These are phyloP conservation scores for Pseudogymnoascus sp. DNA, from an alignment of 2,329 filamentous ascomycete genomes.

Conservation along the genomic window DNA sequence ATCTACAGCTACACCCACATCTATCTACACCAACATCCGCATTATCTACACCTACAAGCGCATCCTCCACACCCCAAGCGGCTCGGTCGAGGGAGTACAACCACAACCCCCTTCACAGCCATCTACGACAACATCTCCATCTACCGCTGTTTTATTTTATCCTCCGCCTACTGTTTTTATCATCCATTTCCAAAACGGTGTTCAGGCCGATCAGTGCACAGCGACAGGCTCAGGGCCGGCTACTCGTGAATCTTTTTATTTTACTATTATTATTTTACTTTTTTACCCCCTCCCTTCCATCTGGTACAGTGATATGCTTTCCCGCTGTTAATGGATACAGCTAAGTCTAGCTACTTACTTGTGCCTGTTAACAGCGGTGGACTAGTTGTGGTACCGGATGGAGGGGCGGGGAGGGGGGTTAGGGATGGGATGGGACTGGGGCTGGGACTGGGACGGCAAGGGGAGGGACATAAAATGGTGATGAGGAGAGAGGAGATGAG, in stretches of 20 bases:
- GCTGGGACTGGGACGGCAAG: neutral
- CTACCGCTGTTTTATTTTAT: neutral
- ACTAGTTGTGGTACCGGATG: neutral
- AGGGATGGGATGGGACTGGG: neutral
- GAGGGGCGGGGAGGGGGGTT: neutral
- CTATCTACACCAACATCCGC: neutral
- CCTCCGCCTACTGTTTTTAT: neutral
- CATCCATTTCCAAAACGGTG: neutral
- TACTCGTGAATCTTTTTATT: neutral
- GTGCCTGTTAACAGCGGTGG: neutral
- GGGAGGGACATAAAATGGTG: neutral
- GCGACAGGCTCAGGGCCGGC: neutral
- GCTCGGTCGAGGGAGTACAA: neutral
- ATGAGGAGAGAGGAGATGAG: neutral
- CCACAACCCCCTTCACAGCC: no score
- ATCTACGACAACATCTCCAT: no score
- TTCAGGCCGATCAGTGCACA: neutral
- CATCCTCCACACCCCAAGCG: neutral
- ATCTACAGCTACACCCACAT: neutral
- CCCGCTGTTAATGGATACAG: neutral
- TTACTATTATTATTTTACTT: neutral
- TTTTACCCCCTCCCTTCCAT: neutral
- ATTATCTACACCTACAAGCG: neutral
- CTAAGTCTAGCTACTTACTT: neutral
- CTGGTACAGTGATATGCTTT: no score